phyloP scores from a whole-genome alignment of 768 basidiomycete genomes.

The Lactarius psammicola region DNA sequence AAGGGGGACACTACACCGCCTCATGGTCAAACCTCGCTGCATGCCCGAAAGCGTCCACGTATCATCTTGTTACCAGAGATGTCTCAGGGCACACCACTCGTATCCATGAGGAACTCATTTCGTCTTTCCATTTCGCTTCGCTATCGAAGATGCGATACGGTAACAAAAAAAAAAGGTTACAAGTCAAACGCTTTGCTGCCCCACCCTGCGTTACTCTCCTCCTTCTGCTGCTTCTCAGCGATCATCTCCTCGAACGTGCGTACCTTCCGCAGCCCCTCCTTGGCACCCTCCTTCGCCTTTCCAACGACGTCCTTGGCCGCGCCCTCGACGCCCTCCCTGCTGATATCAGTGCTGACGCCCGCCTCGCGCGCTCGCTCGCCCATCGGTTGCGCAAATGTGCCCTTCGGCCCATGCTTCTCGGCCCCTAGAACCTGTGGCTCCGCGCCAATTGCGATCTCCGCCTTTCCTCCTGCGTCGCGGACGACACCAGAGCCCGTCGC shows the following conservation, averaged over 20 bases:
- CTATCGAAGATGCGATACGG: neutral
- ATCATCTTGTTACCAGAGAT: too few relatives aligned
- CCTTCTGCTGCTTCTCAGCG: conserved; percentile 35
- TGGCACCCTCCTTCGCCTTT: conserved; percentile 33
- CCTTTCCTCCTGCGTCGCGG: conserved; percentile 38
- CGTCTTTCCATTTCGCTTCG: neutral
- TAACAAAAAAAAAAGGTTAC: neutral
- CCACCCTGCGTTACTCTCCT: conserved; percentile 39
- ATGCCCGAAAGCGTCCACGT: too few relatives aligned
- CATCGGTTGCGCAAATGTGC: conserved; percentile 46
- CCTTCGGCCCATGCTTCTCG: conserved; percentile 65
- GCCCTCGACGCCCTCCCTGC: conserved; percentile 31
- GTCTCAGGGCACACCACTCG: too few relatives aligned
- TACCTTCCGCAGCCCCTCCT: conserved; percentile 33
- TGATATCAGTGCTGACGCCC: conserved; percentile 34
- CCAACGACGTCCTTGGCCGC: conserved; percentile 33
- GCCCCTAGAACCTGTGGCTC: conserved; percentile 72
- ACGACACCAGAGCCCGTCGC: conserved; percentile 66
- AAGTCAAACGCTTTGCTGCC: conserved; percentile 40
- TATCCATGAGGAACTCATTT: too few relatives aligned
- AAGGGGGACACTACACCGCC: too few relatives aligned
- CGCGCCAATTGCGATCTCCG: conserved; percentile 61
- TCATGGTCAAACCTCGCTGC: too few relatives aligned
- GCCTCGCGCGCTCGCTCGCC: conserved; percentile 37
- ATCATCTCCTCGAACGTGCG: conserved; percentile 37